Percentiles rank a stretch among this genome's conserved stretches.
These are phyloP conservation scores for Amanita phalloides DNA, from an alignment of 768 basidiomycete species.

Conservation along the genomic window DNA sequence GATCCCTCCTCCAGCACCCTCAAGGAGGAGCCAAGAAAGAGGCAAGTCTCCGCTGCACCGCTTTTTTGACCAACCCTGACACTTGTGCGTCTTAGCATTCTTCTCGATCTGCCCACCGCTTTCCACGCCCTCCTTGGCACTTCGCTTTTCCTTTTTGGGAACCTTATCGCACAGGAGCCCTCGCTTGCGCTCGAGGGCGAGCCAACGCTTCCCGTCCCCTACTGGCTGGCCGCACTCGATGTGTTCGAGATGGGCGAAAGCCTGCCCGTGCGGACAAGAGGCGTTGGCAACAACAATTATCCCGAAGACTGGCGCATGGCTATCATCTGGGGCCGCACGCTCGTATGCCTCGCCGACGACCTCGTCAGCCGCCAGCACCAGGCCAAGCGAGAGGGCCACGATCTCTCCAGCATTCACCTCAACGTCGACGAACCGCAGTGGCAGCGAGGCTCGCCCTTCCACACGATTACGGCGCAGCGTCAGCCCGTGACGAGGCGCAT, in stretches of 20 bases:
- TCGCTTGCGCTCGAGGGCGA: constrained; percentile 43
- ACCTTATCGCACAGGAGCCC: constrained; percentile 42
- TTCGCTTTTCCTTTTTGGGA: constrained; percentile 54
- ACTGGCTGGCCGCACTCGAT: constrained; percentile 62
- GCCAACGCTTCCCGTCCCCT: constrained; percentile 36
- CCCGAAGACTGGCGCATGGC: constrained; percentile 63
- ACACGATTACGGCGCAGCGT: constrained; percentile 33
- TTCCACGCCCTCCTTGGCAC: constrained; percentile 60
- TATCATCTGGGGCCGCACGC: constrained; percentile 54
- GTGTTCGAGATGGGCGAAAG: constrained; percentile 63
- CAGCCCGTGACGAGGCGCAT: constrained; percentile 41
- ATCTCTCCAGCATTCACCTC: constrained; percentile 6
- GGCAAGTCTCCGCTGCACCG: constrained; percentile 4
- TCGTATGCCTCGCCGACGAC: constrained; percentile 51
- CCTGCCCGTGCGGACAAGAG: constrained; percentile 35
- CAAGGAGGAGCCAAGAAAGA: constrained; percentile 9
- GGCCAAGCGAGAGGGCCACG: constrained; percentile 5
- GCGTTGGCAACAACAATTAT: constrained; percentile 14
- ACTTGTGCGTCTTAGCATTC: constrained; percentile 18
- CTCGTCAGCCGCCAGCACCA: constrained; percentile 22
- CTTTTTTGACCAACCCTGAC: constrained; percentile 5
- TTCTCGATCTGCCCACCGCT: constrained; percentile 45
- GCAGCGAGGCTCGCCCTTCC: constrained; percentile 43
- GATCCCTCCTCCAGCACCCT: background rate
- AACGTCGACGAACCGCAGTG: constrained; percentile 23